phyloP scores from a whole-genome alignment of 2,329 filamentous ascomycete genomes.

The Penicillium aurantiogriseum region DNA sequence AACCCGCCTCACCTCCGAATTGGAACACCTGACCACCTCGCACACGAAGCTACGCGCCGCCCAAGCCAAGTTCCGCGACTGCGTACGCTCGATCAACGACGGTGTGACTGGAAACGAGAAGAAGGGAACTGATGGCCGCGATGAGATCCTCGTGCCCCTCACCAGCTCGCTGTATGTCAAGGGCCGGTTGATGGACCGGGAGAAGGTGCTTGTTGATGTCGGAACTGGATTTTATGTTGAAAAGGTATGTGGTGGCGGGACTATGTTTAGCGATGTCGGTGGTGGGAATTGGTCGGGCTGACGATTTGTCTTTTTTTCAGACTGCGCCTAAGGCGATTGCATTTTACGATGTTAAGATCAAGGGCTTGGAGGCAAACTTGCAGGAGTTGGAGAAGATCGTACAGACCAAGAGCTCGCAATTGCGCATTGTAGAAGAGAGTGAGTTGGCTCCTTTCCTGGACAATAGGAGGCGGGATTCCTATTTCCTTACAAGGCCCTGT shows the following conservation, averaged over 20 bases:
- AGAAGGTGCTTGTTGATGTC: slow-evolving; percentile 83
- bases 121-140: slow-evolving; percentile 33
- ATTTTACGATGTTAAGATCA: slow-evolving; percentile 68
- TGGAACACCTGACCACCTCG: slow-evolving; percentile 88
- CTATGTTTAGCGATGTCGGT: not conserved
- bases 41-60: slow-evolving; percentile 87
- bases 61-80: slow-evolving; percentile 89
- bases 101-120: slow-evolving; percentile 49
- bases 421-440: slow-evolving; percentile 88
- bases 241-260: slow-evolving; percentile 58
- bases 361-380: slow-evolving; percentile 63
- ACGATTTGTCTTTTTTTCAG: slow-evolving; percentile 26
- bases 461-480: not conserved
- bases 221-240: slow-evolving; percentile 94
- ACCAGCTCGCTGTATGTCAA: slow-evolving; percentile 94
- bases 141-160: slow-evolving; percentile 78
- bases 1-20: slow-evolving; percentile 92
- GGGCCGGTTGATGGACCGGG: slow-evolving; percentile 70
- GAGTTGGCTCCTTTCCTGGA: slow-evolving; percentile 28
- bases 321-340: slow-evolving; percentile 59
- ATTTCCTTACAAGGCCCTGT: not conserved
- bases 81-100: slow-evolving; percentile 70
- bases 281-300: not conserved
- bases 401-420: slow-evolving; percentile 75
- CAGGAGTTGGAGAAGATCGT: slow-evolving; percentile 68